Base-by-base conservation (phyloP, 805 yeast species). In the Metschnikowia henanensis region DNA sequence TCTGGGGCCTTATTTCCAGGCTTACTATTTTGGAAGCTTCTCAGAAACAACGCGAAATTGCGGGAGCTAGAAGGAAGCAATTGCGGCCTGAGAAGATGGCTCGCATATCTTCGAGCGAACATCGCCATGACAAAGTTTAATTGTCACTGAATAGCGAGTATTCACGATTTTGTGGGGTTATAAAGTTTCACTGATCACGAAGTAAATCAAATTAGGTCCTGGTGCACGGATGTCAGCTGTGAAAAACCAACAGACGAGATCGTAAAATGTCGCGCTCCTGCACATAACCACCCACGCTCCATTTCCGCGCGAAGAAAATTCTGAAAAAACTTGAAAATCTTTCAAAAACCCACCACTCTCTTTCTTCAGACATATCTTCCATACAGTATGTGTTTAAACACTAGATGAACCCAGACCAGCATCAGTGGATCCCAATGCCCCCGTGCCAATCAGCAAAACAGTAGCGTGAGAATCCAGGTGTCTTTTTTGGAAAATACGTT, bases 401-500 rank as follows among this genome's bases (percentile, higher is more conserved):
- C 12, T 18, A 30, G 29, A 32, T 12, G 15, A 13, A 10, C 20
- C 30, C 45, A 41, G 45, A 41, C 34, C 45, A 42, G 46, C 38
- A 6, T 19, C 23, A 41, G 20, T 6, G 33, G 12, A 23, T 2
- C 5, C 26, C 26, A 9, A 5, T 5, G 2, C 3, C 12, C 26
- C 8, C 26, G 26, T 23, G 26, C 26, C 57, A 50, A 52, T 53
- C 52, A 43, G 46, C 57, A 47, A 53, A 53, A 53, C 57, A 47
- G 39, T 42, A 38, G 45, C 36, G 43, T 37, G 39, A 53, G 57
- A 53, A 53, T 53, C 48, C 42, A 29, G 38, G 41, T 28, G 35
- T 33, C 46, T 43, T 43, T 37, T 31, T 19, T 19, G 13, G 4
- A 19, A 32, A 20, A 20, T 20, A 19, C 12, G n/a, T 12, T 13